These are phyloP conservation scores for Pseudogymnoascus sp. DNA, from an alignment of 2,329 filamentous ascomycete genomes.

Conservation along the genomic window DNA sequence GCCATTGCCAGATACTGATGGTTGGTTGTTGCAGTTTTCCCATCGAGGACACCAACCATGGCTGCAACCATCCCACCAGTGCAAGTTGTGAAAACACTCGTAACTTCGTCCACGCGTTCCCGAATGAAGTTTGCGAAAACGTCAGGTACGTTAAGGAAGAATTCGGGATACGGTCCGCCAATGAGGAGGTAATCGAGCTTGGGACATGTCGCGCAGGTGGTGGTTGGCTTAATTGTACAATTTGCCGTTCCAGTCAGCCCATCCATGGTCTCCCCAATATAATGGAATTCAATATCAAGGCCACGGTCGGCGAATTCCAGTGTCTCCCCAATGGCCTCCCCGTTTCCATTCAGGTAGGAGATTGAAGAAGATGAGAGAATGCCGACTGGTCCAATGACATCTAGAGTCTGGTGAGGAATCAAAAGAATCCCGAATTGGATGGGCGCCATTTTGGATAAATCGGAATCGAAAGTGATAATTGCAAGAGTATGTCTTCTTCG, in stretches of 20 bases:
- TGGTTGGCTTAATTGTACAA: slow-evolving; percentile 24
- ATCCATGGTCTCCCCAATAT: slow-evolving; percentile 28
- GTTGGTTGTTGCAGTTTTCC: slow-evolving; percentile 36
- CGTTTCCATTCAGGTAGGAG: not conserved
- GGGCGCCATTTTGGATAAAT: slow-evolving; percentile 17
- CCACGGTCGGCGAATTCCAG: slow-evolving; percentile 15
- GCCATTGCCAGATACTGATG: slow-evolving; percentile 27
- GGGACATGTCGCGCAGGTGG: slow-evolving; percentile 29
- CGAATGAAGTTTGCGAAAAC: slow-evolving; percentile 34
- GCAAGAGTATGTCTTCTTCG: not conserved
- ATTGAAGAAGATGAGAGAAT: slow-evolving; percentile 15
- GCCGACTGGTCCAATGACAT: slow-evolving; percentile 22
- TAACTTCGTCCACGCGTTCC: slow-evolving; percentile 37
- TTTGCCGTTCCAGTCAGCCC: slow-evolving; percentile 21
- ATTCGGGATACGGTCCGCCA: slow-evolving; percentile 25
- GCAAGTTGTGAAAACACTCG: slow-evolving; percentile 36
- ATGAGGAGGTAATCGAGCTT: slow-evolving; percentile 32
- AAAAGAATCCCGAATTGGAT: slow-evolving; percentile 22
- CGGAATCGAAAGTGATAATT: not conserved
- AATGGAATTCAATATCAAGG: slow-evolving; percentile 28
- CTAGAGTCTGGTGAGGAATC: slow-evolving; percentile 22
- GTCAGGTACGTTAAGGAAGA: slow-evolving; percentile 23
- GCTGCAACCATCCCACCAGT: slow-evolving; percentile 30
- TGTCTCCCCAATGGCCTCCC: not conserved
- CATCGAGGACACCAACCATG: slow-evolving; percentile 33